Evolutionary conservation across 306 rosid genomes (phyloP).

Genomic region (Vigna reflexopilosa): DNA sequence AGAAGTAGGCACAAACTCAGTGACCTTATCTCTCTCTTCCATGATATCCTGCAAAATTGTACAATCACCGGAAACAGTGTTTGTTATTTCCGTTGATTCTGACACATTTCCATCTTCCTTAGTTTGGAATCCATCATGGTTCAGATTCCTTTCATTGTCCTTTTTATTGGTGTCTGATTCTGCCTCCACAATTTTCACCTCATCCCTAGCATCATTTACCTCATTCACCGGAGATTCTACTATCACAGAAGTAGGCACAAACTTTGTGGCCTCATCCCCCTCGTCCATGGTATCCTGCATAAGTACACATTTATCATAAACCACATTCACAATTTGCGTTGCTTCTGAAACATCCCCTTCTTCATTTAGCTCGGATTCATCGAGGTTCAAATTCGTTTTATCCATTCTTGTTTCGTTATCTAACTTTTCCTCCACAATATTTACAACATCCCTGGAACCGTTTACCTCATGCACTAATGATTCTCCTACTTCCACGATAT

Average conservation of each 20-base stretch:
- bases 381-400: too few relatives aligned
- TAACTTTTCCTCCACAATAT: too few relatives aligned
- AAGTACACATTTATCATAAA: too few relatives aligned
- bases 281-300: too few relatives aligned
- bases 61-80: neutral
- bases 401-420: too few relatives aligned
- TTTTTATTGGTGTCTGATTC: slow-evolving; percentile 52
- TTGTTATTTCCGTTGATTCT: slow-evolving; percentile 3
- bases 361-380: too few relatives aligned
- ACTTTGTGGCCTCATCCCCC: too few relatives aligned
- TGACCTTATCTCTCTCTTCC: neutral
- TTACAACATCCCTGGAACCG: slow-evolving; percentile 14
- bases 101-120: slow-evolving; percentile 33
- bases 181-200: slow-evolving; percentile 51
- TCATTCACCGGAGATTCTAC: slow-evolving; percentile 33
- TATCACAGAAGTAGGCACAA: too few relatives aligned
- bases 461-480: slow-evolving; percentile 47
- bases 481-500: too few relatives aligned
- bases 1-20: too few relatives aligned
- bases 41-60: neutral
- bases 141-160: slow-evolving; percentile 47
- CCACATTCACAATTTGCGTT: too few relatives aligned
- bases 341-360: too few relatives aligned
- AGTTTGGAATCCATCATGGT: slow-evolving; percentile 54
- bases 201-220: slow-evolving; percentile 39